phyloP scores from a whole-genome alignment of 2,329 filamentous ascomycete species.

The Talaromyces marneffei region DNA sequence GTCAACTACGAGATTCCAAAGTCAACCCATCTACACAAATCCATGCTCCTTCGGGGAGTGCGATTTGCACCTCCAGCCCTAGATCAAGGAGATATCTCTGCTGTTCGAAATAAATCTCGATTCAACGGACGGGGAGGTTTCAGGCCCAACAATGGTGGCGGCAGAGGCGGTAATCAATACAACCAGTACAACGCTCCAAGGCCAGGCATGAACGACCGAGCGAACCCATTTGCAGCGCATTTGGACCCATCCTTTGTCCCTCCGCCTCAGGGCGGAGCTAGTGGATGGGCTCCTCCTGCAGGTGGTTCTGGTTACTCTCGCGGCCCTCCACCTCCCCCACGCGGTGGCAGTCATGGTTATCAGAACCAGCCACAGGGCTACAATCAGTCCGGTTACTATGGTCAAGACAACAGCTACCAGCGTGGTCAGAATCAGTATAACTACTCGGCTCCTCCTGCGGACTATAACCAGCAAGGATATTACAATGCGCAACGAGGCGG shows the following conservation, averaged over 20 bases:
- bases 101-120: slow-evolving; percentile 60
- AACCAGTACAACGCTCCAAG: slow-evolving; percentile 32
- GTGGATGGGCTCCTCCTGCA: slow-evolving; percentile 29
- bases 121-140: slow-evolving; percentile 47
- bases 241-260: slow-evolving; percentile 40
- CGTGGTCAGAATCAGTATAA: slow-evolving; percentile 19
- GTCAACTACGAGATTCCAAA: slow-evolving; percentile 81
- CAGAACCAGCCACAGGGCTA: slow-evolving; percentile 18
- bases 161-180: slow-evolving; percentile 49
- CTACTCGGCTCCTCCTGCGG: slow-evolving; percentile 18
- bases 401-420: slow-evolving; percentile 25
- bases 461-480: slow-evolving; percentile 22
- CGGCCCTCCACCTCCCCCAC: slow-evolving; percentile 37
- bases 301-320: slow-evolving; percentile 29
- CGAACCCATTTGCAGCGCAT: slow-evolving; percentile 45
- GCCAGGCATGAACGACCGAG: slow-evolving; percentile 25
- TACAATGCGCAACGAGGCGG: slow-evolving; percentile 25
- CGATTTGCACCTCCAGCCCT: slow-evolving; percentile 67
- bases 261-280: slow-evolving; percentile 26
- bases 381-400: slow-evolving; percentile 21
- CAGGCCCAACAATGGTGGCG: slow-evolving; percentile 27
- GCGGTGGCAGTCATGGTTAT: slow-evolving; percentile 27
- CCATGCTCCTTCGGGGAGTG: slow-evolving; percentile 83
- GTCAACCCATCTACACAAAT: slow-evolving; percentile 72
- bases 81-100: slow-evolving; percentile 68